A percentile compares a stretch with the other conserved stretches of the same genome.
phyloP scores from a whole-genome alignment of 2,329 filamentous ascomycete genomes.

The Paraconiothyrium brasiliense region DNA sequence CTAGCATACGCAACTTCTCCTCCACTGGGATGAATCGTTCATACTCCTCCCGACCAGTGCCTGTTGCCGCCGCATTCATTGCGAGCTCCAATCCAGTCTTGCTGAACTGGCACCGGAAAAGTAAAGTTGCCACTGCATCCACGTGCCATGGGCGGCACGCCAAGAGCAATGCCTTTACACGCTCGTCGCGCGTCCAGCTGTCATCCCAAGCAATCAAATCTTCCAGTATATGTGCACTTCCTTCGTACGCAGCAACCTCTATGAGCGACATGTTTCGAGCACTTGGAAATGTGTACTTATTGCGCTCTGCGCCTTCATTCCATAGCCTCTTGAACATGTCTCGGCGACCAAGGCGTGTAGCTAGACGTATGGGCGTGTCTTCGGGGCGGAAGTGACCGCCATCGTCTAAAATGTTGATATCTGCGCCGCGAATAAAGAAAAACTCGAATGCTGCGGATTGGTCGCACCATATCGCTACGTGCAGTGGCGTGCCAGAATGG shows the following conservation, averaged over 20 bases:
- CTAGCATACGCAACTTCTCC: not conserved
- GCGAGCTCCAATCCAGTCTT: not conserved
- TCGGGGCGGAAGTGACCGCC: not conserved
- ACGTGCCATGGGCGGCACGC: not conserved
- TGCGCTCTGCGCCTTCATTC: not conserved
- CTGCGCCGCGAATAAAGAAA: not conserved
- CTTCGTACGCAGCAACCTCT: not conserved
- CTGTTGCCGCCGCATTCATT: not conserved
- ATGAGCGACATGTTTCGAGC: not conserved
- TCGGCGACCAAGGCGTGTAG: not conserved
- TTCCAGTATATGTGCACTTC: not conserved
- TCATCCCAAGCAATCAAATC: constrained; percentile 3
- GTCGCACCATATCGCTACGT: constrained; percentile 6
- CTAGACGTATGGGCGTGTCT: constrained; percentile 5
- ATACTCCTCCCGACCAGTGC: not conserved
- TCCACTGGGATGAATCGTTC: not conserved
- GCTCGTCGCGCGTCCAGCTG: not conserved
- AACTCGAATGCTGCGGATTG: constrained; percentile 1
- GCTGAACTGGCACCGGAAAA: not conserved
- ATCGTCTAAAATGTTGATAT: not conserved
- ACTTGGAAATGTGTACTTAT: not conserved
- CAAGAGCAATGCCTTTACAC: not conserved
- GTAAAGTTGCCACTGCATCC: not conserved
- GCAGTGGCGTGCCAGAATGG: not conserved
- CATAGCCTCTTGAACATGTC: constrained; percentile 2